These are phyloP conservation scores for Neurospora sp. DNA, from an alignment of 2,329 filamentous ascomycete species.

Conservation along the genomic window DNA sequence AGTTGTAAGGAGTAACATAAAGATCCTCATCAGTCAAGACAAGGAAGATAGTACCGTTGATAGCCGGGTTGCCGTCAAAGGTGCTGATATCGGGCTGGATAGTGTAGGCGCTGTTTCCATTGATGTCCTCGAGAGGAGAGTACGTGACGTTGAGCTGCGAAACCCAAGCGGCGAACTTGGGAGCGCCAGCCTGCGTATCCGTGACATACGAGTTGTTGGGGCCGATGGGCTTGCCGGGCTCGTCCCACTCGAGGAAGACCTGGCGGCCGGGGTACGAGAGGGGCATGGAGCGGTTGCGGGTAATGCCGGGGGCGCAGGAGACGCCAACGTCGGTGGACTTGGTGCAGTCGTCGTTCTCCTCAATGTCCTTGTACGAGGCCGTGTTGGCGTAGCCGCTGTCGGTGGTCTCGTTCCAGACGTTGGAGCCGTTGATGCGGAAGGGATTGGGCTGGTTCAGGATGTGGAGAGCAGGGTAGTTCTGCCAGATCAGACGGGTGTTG, in stretches of 20 bases:
- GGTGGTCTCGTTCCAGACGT: slow-evolving; percentile 52
- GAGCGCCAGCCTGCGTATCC: slow-evolving; percentile 43
- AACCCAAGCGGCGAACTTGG: slow-evolving; percentile 66
- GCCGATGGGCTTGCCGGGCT: slow-evolving; percentile 55
- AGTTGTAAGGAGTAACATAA: slow-evolving; percentile 66
- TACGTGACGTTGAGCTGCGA: slow-evolving; percentile 69
- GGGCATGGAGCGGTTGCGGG: slow-evolving; percentile 58
- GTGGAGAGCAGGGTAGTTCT: slow-evolving; percentile 67
- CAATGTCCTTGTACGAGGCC: slow-evolving; percentile 36
- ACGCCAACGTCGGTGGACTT: slow-evolving; percentile 42
- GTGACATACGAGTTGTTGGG: slow-evolving; percentile 80
- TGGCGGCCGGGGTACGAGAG: slow-evolving; percentile 65
- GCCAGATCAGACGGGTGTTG: slow-evolving; percentile 68
- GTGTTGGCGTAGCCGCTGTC: slow-evolving; percentile 45
- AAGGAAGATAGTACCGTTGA: slow-evolving; percentile 74
- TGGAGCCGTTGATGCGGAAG: slow-evolving; percentile 52
- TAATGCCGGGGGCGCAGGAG: slow-evolving; percentile 54
- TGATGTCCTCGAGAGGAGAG: slow-evolving; percentile 45
- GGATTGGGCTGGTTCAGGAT: slow-evolving; percentile 71
- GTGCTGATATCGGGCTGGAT: slow-evolving; percentile 63
- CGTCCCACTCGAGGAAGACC: slow-evolving; percentile 64
- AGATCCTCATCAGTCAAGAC: slow-evolving; percentile 61
- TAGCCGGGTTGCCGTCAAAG: slow-evolving; percentile 55
- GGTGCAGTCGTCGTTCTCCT: slow-evolving; percentile 41
- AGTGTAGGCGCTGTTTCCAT: slow-evolving; percentile 49